These are phyloP conservation scores for Russula ochroleuca DNA, from an alignment of 768 basidiomycete species.

Conservation along the genomic window DNA sequence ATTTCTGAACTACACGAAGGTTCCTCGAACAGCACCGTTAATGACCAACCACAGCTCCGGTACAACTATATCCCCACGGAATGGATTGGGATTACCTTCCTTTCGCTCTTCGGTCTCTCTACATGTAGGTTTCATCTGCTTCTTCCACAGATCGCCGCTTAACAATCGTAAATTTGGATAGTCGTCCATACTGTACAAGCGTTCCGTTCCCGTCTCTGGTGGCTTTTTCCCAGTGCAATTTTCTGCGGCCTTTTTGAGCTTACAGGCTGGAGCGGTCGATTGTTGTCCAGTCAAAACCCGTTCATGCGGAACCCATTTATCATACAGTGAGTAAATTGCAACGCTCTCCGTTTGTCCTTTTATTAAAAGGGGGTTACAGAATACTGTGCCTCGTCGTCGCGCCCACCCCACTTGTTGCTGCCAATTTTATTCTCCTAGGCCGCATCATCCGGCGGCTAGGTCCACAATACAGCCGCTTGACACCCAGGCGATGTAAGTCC, in stretches of 20 bases:
- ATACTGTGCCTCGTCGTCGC: conserved; percentile 17
- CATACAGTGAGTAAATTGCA: conserved; percentile 20
- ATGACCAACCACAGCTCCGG: not conserved
- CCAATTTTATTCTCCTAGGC: conserved; percentile 25
- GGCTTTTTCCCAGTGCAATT: conserved; percentile 24
- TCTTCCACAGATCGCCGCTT: not conserved
- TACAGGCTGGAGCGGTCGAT: conserved; percentile 19
- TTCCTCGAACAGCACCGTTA: conserved; percentile 12
- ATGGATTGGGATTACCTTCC: conserved; percentile 37
- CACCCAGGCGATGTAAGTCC: conserved; percentile 20
- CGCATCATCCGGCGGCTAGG: conserved; percentile 23
- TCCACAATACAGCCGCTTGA: conserved; percentile 23
- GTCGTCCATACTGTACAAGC: conserved; percentile 18
- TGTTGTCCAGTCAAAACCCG: conserved; percentile 23
- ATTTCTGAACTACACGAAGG: not conserved
- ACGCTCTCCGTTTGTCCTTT: not conserved
- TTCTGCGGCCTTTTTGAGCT: conserved; percentile 19
- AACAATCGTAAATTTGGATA: too few relatives aligned
- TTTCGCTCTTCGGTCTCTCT: conserved; percentile 36
- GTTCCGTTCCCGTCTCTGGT: conserved; percentile 34
- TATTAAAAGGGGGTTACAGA: conserved; percentile 1
- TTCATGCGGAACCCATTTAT: conserved; percentile 10
- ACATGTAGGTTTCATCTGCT: conserved; percentile 29
- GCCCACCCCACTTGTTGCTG: conserved; percentile 26
- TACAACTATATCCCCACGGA: conserved; percentile 39